Conservation (phyloP, 2,329 filamentous ascomycete species). For the Aureobasidium lini region DNA sequence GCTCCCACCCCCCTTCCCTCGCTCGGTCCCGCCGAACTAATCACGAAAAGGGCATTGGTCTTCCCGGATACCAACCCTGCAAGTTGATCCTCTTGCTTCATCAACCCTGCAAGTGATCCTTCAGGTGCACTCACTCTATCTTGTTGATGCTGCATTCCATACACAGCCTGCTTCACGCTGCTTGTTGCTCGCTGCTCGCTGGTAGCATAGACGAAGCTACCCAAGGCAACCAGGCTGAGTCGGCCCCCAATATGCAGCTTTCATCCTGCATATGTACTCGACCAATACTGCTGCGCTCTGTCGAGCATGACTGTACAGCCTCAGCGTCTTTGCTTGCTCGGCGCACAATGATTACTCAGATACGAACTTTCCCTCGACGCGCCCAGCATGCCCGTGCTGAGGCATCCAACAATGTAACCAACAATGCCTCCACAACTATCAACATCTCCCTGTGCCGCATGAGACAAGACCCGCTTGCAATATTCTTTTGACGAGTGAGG, state of each 20-base stretch:
- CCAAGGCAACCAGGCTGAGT: conserved; percentile 7
- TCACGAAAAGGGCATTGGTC: background rate
- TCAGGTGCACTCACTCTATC: background rate
- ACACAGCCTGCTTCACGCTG: background rate
- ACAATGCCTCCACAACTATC: conserved; percentile 1
- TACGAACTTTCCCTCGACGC: background rate
- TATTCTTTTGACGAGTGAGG: background rate
- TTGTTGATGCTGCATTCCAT: background rate
- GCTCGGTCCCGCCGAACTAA: background rate
- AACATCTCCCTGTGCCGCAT: background rate
- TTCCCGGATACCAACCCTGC: background rate
- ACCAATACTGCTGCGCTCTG: conserved; percentile 1
- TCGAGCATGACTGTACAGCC: background rate
- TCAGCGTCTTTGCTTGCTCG: background rate
- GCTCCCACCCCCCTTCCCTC: background rate
- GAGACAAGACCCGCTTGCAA: background rate
- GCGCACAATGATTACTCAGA: background rate
- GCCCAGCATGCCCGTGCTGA: conserved; percentile 5
- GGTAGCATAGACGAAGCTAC: background rate
- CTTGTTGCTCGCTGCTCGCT: background rate
- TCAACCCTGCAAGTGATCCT: background rate
- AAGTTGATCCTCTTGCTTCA: background rate
- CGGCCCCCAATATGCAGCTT: background rate
- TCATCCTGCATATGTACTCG: conserved; percentile 2
- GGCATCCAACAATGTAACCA: conserved; percentile 8